A percentile compares a stretch with the other conserved stretches of the same genome.
phyloP scores from a whole-genome alignment of 192 early-diverging fungal species.

The Haplosporangium gracile region DNA sequence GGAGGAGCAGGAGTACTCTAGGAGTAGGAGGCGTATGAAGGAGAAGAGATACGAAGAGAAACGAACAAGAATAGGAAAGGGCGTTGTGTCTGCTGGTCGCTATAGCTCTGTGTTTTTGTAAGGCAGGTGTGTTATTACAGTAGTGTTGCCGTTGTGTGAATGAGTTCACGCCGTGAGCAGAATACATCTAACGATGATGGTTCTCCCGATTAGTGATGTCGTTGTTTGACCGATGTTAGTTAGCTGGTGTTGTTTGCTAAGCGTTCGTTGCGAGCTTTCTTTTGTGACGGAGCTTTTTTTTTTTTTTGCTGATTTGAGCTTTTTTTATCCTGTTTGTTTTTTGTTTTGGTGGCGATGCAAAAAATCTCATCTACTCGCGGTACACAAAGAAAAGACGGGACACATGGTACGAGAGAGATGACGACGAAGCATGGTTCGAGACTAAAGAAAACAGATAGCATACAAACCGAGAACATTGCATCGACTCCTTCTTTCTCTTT shows the following conservation, averaged over 20 bases:
- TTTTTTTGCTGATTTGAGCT: too few species aligned
- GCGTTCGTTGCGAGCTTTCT: background rate
- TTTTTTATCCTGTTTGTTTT: background rate
- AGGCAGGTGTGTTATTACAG: background rate
- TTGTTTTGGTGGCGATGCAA: too few species aligned
- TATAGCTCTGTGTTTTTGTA: background rate
- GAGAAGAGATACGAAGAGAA: background rate
- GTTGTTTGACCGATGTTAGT: too few species aligned
- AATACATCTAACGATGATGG: background rate
- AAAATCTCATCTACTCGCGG: too few species aligned
- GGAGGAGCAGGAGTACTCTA: too few species aligned
- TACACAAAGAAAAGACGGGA: too few species aligned
- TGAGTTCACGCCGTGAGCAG: background rate
- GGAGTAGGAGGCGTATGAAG: background rate
- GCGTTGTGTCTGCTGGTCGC: background rate
- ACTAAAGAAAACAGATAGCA: too few species aligned
- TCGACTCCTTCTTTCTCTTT: background rate
- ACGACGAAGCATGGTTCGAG: background rate
- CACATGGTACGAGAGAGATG: background rate
- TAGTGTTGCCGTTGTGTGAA: background rate
- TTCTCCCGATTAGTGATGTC: too few species aligned
- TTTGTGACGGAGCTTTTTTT: background rate
- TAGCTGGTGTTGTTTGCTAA: background rate
- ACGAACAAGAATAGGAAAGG: background rate
- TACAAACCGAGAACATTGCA: too few species aligned